Base-by-base conservation (phyloP, 2,329 filamentous ascomycete genomes). In the Cadophora malorum region DNA sequence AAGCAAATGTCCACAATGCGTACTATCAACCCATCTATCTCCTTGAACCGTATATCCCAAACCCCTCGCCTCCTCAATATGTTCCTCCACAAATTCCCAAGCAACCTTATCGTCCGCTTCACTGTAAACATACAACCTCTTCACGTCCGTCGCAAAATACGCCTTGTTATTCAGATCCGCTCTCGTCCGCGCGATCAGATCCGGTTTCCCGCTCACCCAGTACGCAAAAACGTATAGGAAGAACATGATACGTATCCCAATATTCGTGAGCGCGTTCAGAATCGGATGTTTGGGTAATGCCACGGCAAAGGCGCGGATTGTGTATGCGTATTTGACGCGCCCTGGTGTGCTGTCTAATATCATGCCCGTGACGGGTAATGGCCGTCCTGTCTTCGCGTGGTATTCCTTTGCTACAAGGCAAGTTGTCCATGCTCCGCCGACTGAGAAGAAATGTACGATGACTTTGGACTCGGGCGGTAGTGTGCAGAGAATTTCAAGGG, bases 371-470 rank as follows among this genome's bases (percentile, higher is more conserved):
- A 82, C 68, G 2, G 80, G 81, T 4, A 84, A 66, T 5, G 78
- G 68, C 1, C 69, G 67, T 0, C 78, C 78, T 1, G 77, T 81
- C 1, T 72, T 78, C 56, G 66, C 58, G 14, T 19, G 47, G 72
- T 82, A 85, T 10, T 75, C 70, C 19, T 74, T 69, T 1, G 83
- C 79, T 7, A 85, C 69, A 31, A 79, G 74, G 4, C 75, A 75
- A 3, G 78, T 75, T 6, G 80, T 80, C 61, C 79, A 78, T 23
- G 79, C 74, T 19, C 84, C 84, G 31, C 83, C 83, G 67, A 85
- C 84, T 25, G 82, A 85, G 76, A 85, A 85, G 65, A 81, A 75
- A 74, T 85, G 83, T 9, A 84, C 70, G 35, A 82, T 78, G 72
- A 75, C 71, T 71, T 62, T 69, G 67, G 66, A 45, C 12, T 14